These are phyloP conservation scores for Periconia sp. DNA, from an alignment of 2,329 filamentous ascomycete genomes.

Conservation along the genomic window DNA sequence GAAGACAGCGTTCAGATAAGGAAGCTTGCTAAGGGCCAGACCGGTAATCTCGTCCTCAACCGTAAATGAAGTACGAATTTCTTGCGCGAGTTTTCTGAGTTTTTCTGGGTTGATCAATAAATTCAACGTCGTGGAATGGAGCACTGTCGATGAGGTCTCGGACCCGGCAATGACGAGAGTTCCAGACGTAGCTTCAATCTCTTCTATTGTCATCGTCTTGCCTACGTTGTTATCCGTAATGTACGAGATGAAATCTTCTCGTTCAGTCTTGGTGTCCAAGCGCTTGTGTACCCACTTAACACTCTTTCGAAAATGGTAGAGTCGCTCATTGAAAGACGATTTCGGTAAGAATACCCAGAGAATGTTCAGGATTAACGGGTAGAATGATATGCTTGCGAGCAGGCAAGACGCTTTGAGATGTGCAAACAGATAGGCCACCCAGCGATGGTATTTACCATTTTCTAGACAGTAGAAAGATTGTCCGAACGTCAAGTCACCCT, in stretches of 20 bases:
- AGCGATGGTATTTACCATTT: constrained; percentile 37
- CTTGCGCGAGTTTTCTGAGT: constrained; percentile 11
- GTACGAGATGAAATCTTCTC: constrained; percentile 25
- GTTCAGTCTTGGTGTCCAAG: constrained; percentile 26
- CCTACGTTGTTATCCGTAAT: constrained; percentile 27
- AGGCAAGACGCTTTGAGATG: neutral
- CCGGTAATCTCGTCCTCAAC: constrained; percentile 21
- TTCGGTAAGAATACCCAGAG: constrained; percentile 19
- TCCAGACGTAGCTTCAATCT: constrained; percentile 38
- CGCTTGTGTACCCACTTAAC: constrained; percentile 20
- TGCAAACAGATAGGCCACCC: constrained; percentile 28
- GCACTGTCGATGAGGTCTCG: constrained; percentile 42
- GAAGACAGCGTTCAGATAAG: constrained; percentile 31
- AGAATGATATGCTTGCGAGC: constrained; percentile 26
- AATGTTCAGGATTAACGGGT: constrained; percentile 24
- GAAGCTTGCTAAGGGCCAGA: constrained; percentile 6
- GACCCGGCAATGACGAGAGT: constrained; percentile 43
- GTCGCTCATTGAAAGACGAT: constrained; percentile 5
- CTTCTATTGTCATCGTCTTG: constrained; percentile 20
- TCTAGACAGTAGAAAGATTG: constrained; percentile 39
- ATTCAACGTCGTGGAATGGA: constrained; percentile 34
- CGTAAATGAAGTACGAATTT: constrained; percentile 19
- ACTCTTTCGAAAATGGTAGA: constrained; percentile 10
- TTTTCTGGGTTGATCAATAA: constrained; percentile 21
- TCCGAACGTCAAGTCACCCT: constrained; percentile 54